phyloP scores from a whole-genome alignment of 129 eudicot species.

The Chrysanthemum seticuspe region DNA sequence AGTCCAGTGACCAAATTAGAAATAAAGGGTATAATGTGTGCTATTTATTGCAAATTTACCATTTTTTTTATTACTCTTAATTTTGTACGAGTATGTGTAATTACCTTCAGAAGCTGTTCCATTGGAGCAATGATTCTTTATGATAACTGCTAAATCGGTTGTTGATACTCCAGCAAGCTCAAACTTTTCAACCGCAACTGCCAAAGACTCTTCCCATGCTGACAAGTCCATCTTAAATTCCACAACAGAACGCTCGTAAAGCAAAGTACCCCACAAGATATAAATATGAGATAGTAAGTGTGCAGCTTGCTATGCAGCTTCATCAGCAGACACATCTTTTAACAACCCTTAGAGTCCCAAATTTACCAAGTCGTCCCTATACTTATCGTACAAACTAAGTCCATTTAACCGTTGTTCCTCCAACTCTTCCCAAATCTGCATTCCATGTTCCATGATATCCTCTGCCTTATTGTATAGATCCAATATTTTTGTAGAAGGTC shows the following conservation, averaged over 20 bases:
- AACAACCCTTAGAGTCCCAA: conserved; percentile 70
- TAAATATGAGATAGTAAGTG: conserved; percentile 76
- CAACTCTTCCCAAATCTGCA: conserved; percentile 97
- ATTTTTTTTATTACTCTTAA: no score
- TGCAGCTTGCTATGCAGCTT: conserved; percentile 65
- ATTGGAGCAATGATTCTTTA: conserved; percentile 92
- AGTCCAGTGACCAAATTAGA: neutral
- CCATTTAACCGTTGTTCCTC: conserved; percentile 89
- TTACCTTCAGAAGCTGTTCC: conserved; percentile 75
- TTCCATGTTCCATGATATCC: conserved; percentile 91
- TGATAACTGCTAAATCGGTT: conserved; percentile 80
- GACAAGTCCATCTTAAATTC: conserved; percentile 81
- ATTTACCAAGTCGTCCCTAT: conserved; percentile 54
- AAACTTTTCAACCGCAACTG: conserved; percentile 88
- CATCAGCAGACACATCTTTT: conserved; percentile 62
- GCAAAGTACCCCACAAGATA: conserved; percentile 91
- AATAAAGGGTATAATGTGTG: neutral
- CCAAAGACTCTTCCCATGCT: conserved; percentile 94
- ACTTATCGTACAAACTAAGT: conserved; percentile 55
- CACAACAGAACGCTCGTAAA: conserved; percentile 89
- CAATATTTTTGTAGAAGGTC: conserved; percentile 47
- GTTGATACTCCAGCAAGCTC: conserved; percentile 87
- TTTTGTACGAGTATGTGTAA: neutral
- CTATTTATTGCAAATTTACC: neutral
- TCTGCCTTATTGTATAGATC: conserved; percentile 89